Evolutionary conservation across 768 basidiomycete species (phyloP).

Genomic region (Goffeauzyma gilvescens): DNA sequence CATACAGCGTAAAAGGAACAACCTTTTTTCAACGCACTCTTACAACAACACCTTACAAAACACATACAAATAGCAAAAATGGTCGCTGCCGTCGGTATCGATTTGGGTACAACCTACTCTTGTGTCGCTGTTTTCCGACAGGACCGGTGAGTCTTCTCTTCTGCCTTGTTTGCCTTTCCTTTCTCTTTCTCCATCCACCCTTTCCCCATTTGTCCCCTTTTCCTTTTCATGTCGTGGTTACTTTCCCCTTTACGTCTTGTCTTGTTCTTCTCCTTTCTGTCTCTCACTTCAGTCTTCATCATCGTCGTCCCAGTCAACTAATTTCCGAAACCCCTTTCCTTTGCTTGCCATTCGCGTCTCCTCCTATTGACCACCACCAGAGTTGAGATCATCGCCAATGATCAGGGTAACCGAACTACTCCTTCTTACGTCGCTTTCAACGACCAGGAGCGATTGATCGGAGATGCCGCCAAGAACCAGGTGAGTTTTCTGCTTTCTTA

Average conservation of each 20-base stretch:
- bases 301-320: too few relatives aligned
- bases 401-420: conserved; percentile 63
- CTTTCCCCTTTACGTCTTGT: background rate
- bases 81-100: conserved; percentile 33
- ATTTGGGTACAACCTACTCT: conserved; percentile 80
- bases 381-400: conserved; percentile 32
- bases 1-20: background rate
- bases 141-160: conserved; percentile 43
- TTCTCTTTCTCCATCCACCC: background rate
- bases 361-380: too few relatives aligned
- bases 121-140: conserved; percentile 99
- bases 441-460: conserved; percentile 87
- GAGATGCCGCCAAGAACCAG: conserved; percentile 91
- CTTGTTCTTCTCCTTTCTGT: conserved; percentile 1
- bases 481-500: conserved; percentile 9
- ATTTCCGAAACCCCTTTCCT: too few relatives aligned
- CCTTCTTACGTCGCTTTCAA: conserved; percentile 93
- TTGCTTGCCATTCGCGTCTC: too few relatives aligned
- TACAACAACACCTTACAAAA: background rate
- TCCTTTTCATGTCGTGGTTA: too few relatives aligned
- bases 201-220: background rate
- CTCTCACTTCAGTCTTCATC: background rate
- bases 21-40: background rate
- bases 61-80: conserved; percentile 16
- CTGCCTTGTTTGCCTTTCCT: background rate